These are phyloP conservation scores for Colletotrichum sp. DNA, from an alignment of 2,329 filamentous ascomycete species.

Conservation along the genomic window DNA sequence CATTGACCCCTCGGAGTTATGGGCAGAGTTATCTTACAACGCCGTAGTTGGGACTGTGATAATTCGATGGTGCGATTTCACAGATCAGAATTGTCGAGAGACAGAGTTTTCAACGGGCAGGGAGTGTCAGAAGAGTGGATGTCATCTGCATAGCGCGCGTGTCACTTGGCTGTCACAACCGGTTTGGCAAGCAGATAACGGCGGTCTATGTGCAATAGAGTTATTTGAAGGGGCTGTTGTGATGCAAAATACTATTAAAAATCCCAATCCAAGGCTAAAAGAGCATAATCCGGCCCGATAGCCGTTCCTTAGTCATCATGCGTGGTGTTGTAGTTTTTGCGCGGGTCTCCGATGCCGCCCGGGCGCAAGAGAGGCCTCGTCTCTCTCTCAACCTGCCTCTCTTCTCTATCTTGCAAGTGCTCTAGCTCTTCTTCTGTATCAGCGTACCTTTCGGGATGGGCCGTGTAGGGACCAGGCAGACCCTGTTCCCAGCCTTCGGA, in stretches of 20 bases:
- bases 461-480: constrained; percentile 55
- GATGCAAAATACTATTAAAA: not conserved
- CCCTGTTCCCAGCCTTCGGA: constrained; percentile 57
- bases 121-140: not conserved
- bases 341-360: constrained; percentile 53
- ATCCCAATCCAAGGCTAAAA: not conserved
- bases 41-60: not conserved
- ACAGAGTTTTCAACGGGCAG: not conserved
- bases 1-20: not conserved
- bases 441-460: constrained; percentile 57
- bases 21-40: not conserved
- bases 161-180: not conserved
- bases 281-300: not conserved
- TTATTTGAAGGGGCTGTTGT: not conserved
- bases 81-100: not conserved
- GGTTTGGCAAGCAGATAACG: not conserved
- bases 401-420: constrained; percentile 54
- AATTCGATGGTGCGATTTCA: not conserved
- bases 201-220: not conserved
- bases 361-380: constrained; percentile 55
- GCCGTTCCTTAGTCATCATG: not conserved
- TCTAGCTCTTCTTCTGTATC: constrained; percentile 57
- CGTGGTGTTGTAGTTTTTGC: constrained; percentile 41
- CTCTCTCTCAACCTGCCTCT: constrained; percentile 54
- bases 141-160: not conserved